Base-by-base conservation (phyloP, 495 filamentous ascomycete species). In the Cladorrhinum samala region DNA sequence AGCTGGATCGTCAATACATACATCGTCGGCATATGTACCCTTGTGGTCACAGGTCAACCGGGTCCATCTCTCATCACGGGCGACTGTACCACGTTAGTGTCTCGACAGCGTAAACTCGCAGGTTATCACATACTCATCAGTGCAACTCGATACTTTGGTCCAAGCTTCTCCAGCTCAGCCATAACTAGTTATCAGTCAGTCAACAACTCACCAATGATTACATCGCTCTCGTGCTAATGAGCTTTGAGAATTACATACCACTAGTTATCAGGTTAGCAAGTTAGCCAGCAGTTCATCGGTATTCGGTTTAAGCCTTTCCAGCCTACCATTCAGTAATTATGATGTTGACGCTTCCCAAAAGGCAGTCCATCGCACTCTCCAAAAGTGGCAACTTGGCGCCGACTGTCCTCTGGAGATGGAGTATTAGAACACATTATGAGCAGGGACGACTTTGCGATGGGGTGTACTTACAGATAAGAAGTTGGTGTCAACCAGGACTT, bases 11-110 rank as follows among this genome's bases (percentile, higher is more conserved):
- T 18, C 4, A 30, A 14, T 5, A 55, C 63, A 27, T 41, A 68
- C 65, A 57, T 96, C 91, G 77, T 95, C 91, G n/a, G 91, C 91
- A 75, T 95, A 96, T 2, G 84, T 84, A 9, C 91, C 91, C 68
- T 87, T 86, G 69, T 96, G 92, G 61, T 89, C 86, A 65, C 92
- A 97, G 57, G 82, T 78, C 30, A 96, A 63, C 46, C 91, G 72
- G 63, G 91, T 84, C 74, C 89, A 96, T 49, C 93, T 71, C 61
- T 94, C 89, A 63, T 98, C 94, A 52, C 90, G 81, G n/a, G 94
- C 93, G 55, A 68, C 46, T 95, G 88, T 19, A 21, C 5, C 3
- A 9, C n/a, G 52, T 62, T 49, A 62, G 59, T 41, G 2, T 46
- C 7, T 4, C 3, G 24, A 6, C 9, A n/a, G 0, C n/a, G n/a